Percentiles rank a stretch among this genome's conserved stretches.
Conservation (phyloP, 2,329 filamentous ascomycete genomes). For the Botrytis tulipae region DNA sequence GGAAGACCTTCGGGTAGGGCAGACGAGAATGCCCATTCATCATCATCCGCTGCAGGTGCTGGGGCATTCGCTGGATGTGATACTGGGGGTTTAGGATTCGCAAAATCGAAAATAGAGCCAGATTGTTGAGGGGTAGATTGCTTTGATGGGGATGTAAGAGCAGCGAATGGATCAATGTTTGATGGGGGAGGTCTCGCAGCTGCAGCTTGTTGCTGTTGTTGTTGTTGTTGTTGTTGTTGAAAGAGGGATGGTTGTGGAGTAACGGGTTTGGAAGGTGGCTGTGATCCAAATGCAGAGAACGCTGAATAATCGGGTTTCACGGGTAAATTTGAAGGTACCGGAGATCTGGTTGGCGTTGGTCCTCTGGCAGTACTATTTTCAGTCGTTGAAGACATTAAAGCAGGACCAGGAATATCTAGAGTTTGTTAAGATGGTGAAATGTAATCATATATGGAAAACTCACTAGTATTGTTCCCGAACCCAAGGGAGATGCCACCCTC, state of each 20-base stretch:
- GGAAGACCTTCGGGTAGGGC: conserved; percentile 64
- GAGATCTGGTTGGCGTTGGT: conserved; percentile 44
- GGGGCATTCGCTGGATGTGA: conserved; percentile 37
- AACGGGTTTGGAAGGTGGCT: conserved; percentile 49
- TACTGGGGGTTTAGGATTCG: conserved; percentile 40
- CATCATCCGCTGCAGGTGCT: conserved; percentile 62
- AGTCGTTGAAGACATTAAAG: conserved; percentile 62
- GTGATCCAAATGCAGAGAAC: conserved; percentile 55
- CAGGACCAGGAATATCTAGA: conserved; percentile 60
- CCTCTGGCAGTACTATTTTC: conserved; percentile 57
- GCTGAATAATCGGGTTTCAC: conserved; percentile 47
- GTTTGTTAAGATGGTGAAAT: conserved; percentile 33
- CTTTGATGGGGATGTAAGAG: conserved; percentile 46
- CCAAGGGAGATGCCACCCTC: conserved; percentile 83
- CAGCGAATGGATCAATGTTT: conserved; percentile 56
- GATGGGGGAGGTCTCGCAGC: conserved; percentile 43
- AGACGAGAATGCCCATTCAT: conserved; percentile 93
- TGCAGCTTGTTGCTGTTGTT: conserved; percentile 36
- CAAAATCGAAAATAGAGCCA: conserved; percentile 47
- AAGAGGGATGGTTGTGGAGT: conserved; percentile 52
- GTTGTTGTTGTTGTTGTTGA: conserved; percentile 42
- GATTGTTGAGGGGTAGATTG: conserved; percentile 49
- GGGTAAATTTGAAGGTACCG: conserved; percentile 26
- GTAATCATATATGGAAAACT: conserved; percentile 31
- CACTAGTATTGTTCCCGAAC: conserved; percentile 67